phyloP scores from a whole-genome alignment of 2,329 filamentous ascomycete species.

The Penicillium sp. region DNA sequence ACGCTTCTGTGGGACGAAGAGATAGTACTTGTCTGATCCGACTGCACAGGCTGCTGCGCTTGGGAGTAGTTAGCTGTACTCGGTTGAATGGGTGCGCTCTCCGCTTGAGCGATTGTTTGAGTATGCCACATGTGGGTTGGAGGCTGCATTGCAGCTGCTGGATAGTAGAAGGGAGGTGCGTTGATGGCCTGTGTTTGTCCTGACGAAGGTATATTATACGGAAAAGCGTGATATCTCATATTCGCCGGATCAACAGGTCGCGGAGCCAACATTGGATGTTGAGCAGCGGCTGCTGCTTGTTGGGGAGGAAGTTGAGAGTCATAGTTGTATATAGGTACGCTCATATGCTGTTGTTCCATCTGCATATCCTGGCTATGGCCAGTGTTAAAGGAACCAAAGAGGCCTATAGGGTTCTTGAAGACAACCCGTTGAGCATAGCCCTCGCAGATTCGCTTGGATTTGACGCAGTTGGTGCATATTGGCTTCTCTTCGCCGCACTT shows the following conservation, averaged over 20 bases:
- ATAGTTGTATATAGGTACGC: constrained; percentile 21
- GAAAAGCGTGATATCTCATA: constrained; percentile 12
- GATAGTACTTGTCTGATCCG: neutral
- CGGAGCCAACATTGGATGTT: constrained; percentile 37
- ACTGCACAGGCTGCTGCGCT: neutral
- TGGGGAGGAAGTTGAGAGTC: constrained; percentile 23
- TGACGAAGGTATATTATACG: constrained; percentile 3
- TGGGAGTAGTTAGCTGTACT: constrained; percentile 1
- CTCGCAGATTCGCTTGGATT: constrained; percentile 48
- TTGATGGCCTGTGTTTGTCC: constrained; percentile 3
- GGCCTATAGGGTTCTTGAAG: constrained; percentile 43
- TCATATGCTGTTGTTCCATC: constrained; percentile 22
- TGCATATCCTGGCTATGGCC: constrained; percentile 22
- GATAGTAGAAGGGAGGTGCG: constrained; percentile 20
- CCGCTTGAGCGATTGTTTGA: neutral
- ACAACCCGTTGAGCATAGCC: constrained; percentile 44
- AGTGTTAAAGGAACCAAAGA: constrained; percentile 27
- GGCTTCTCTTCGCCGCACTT: constrained; percentile 85
- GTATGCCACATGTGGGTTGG: constrained; percentile 11
- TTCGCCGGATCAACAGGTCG: constrained; percentile 22
- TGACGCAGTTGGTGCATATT: constrained; percentile 48
- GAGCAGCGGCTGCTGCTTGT: constrained; percentile 31
- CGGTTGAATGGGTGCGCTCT: neutral
- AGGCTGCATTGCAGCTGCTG: constrained; percentile 11
- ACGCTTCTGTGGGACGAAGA: neutral